Evolutionary conservation across 2,329 filamentous ascomycete genomes (phyloP), one percentile per base, ranked within the genome.

Genomic region (Pseudophaeomoniella oleicola): DNA sequence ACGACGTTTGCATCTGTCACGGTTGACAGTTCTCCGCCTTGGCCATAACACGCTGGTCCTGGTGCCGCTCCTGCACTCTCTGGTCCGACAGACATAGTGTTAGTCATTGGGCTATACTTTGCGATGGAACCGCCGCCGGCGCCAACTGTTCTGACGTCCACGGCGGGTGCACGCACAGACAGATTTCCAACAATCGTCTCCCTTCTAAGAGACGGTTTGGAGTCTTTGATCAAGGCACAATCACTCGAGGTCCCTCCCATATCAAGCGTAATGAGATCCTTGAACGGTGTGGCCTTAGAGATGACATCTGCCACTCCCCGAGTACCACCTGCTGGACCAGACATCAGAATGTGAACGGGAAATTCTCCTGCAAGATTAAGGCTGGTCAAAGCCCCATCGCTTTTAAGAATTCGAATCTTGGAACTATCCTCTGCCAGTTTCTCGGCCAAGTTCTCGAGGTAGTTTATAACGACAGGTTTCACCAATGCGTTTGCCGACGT

Each of bases 241-340:
- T 94, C 87, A 1, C 87, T 94, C 39, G 79, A 86, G 0, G 87
- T 94, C 9, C 87, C 87, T 22, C 85, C 85, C 87, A 94, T 94
- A 47, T 94, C 87, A 50, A 94, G 94, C 0, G 63, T 67, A 35
- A 67, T 65, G 17, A 67, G 48, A 30, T 66, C 64, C 42, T 63
- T 65, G 47, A 60, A 66, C n/a, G 6, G 6, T 27, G 22, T 27
- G 6, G 6, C 9, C 6, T 27, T 35, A 5, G 40, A 38, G 2
- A 42, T 36, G 3, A 38, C 32, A 3, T 34, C 37, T 11, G 34
- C 40, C 9, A 32, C 39, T 4, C 40, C 40, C 11, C 38, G 32
- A 0, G 94, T 87, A 32, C 87, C 87, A 32, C 86, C 87, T 12
- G 87, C 87, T 1, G 87, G 87, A 0, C 87, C 88, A 1, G 86